phyloP scores from a whole-genome alignment of 345 rosid species.

The Erodium maritimum region DNA sequence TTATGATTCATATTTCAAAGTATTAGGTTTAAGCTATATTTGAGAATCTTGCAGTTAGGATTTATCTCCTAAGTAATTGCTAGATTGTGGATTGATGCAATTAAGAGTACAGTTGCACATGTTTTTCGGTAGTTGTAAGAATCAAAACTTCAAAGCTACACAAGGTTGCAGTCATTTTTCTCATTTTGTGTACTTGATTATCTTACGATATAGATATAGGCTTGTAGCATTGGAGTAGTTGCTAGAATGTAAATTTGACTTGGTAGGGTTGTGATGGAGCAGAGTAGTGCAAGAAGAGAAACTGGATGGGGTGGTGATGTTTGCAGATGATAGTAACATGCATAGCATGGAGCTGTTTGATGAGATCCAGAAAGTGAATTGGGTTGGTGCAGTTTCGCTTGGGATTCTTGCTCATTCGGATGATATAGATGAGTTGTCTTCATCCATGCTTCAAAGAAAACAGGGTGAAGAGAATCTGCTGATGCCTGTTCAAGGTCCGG shows the following conservation, averaged over 20 bases:
- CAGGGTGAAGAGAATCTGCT: conserved; percentile 26
- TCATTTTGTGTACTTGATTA: too few species aligned
- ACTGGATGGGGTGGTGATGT: conserved; percentile 87
- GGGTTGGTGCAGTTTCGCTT: conserved; percentile 80
- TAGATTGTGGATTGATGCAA: too few species aligned
- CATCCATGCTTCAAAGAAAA: too few species aligned
- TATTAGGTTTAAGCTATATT: too few species aligned
- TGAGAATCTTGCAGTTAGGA: too few species aligned
- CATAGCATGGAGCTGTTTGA: conserved; percentile 92
- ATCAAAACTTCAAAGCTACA: too few species aligned
- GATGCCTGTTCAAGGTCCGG: conserved; percentile 90
- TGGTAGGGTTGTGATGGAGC: conserved; percentile 24
- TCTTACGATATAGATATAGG: neutral
- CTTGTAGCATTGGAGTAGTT: conserved; percentile 2
- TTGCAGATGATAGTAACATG: conserved; percentile 95
- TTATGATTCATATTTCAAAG: too few species aligned
- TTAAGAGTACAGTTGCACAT: too few species aligned
- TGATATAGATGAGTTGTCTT: conserved; percentile 38
- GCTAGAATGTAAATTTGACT: conserved; percentile 7
- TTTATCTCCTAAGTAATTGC: too few species aligned
- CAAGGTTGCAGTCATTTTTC: too few species aligned
- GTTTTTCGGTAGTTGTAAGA: too few species aligned
- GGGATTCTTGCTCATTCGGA: conserved; percentile 67
- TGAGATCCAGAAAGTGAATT: conserved; percentile 80
- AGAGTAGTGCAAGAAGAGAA: conserved; percentile 74